Base-by-base conservation (phyloP, 768 basidiomycete species). In the Pholiota molesta region DNA sequence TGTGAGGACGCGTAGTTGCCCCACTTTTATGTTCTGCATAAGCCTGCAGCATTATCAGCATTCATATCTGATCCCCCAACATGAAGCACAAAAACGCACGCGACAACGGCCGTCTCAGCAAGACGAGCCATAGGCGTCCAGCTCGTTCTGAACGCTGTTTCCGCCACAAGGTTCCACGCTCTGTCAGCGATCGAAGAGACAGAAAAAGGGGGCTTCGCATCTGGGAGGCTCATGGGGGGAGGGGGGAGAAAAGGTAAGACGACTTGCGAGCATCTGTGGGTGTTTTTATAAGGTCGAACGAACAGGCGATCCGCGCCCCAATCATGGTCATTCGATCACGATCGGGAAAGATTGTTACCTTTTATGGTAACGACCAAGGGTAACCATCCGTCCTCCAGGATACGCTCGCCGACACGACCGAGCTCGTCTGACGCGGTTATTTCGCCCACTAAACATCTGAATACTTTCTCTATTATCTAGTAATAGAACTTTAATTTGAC, bases 1-100 rank as follows among this genome's bases (percentile, higher is more conserved):
- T 0, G 85, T 84, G 51, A 81, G 65, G 13, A 86, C 77, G 35
- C 75, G 73, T 23, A 86, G 76, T n/a, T 81, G 75, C 17, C 86
- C 84, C n/a, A 73, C 60, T 9, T 74, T 68, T 44, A 86, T 82
- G 28, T 75, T 81, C 52, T 76, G 72, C 77, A 83, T 80, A 8
- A 82, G 62, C 44, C 81, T 82, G 52, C 19, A 44, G 23, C 5
- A 13, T 9, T 16, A 21, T 44, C 29, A 49, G 51, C 23, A 53
- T 57, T 28, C 57, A 17, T 39, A 57, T 19, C 40, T 63, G 29
- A 16, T 52, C 17, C 14, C 42, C 35, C 19, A 21, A 53, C 39
- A 26, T n/a, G 16, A 10, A 54, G 60, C 28, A 59, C 6, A 60
- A 52, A 28, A 59, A 60, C 82, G 52, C 68, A 83, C 83, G 79